Evolutionary conservation across 1,284 basidiomycete genomes (phyloP).

Genomic region (Flammula alnicola): DNA sequence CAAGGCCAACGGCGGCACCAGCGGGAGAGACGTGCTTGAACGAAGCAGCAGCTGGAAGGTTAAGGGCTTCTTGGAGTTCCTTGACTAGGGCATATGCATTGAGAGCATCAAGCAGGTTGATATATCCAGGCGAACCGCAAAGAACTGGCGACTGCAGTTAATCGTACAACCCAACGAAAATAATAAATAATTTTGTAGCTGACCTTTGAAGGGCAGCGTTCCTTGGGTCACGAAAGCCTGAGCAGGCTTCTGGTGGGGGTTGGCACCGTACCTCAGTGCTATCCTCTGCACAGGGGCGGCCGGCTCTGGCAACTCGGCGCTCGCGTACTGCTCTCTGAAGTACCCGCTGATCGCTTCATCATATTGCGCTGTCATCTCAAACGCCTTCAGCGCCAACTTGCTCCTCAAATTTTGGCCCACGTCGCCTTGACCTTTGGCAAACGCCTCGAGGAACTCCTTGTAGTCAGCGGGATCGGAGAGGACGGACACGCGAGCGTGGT

Average conservation of each 20-base stretch:
- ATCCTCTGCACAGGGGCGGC: constrained; percentile 82
- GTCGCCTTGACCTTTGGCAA: constrained; percentile 69
- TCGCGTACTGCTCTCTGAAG: constrained; percentile 96
- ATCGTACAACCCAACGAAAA: background rate
- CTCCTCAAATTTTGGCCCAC: constrained; percentile 76
- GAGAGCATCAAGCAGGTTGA: constrained; percentile 98
- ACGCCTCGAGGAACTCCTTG: constrained; percentile 78
- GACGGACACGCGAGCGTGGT: constrained; percentile 93
- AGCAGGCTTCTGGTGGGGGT: constrained; percentile 98
- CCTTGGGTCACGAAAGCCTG: constrained; percentile 94
- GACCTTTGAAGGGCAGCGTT: constrained; percentile 93
- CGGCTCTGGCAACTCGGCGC: constrained; percentile 68
- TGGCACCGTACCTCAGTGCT: constrained; percentile 93
- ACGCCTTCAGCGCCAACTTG: constrained; percentile 94
- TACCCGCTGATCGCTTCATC: constrained; percentile 97
- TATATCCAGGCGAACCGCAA: constrained; percentile 96
- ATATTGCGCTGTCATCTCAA: constrained; percentile 94
- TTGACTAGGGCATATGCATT: constrained; percentile 98
- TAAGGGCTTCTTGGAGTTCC: constrained; percentile 87
- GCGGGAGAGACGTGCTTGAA: constrained; percentile 99
- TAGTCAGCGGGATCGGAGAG: constrained; percentile 97
- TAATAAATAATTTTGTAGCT: constrained; percentile 21
- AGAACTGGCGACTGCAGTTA: constrained; percentile 57
- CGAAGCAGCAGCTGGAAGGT: constrained; percentile 93
- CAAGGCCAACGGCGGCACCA: constrained; percentile 91